Evolutionary conservation across 805 yeast genomes (phyloP).

Genomic region (Zygoascus biomembranicola): DNA sequence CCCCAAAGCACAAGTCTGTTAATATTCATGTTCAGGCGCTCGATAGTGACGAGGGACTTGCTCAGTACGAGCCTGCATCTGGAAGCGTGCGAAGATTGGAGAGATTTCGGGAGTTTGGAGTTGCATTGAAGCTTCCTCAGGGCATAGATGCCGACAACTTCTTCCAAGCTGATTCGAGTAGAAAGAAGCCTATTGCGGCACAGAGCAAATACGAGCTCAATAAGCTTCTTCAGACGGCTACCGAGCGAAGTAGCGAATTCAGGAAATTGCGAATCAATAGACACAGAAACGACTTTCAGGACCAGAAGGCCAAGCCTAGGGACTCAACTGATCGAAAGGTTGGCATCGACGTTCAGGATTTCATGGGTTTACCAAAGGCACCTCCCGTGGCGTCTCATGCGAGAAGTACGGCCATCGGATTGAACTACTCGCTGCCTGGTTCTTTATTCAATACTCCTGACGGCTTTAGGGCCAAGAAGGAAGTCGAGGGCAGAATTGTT

Average conservation of each 20-base stretch:
- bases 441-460: conserved; percentile 24
- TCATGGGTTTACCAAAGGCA: conserved; percentile 4
- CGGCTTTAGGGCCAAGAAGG: conserved; percentile 19
- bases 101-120: conserved; percentile 25
- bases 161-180: conserved; percentile 11
- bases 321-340: not conserved
- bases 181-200: conserved; percentile 3
- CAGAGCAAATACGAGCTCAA: conserved; percentile 13
- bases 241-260: conserved; percentile 10
- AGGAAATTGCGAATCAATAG: not conserved
- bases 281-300: not conserved
- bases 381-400: not conserved
- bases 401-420: conserved; percentile 19
- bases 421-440: conserved; percentile 26
- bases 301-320: not conserved
- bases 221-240: conserved; percentile 12
- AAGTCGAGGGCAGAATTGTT: conserved; percentile 20
- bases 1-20: conserved; percentile 20
- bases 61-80: conserved; percentile 23
- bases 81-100: conserved; percentile 21
- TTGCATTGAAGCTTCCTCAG: conserved; percentile 16
- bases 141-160: conserved; percentile 10
- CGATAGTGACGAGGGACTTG: conserved; percentile 24
- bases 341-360: not conserved
- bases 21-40: conserved; percentile 20